Conservation (phyloP, 306 rosid genomes). For the Cicer pinnatifidum region DNA sequence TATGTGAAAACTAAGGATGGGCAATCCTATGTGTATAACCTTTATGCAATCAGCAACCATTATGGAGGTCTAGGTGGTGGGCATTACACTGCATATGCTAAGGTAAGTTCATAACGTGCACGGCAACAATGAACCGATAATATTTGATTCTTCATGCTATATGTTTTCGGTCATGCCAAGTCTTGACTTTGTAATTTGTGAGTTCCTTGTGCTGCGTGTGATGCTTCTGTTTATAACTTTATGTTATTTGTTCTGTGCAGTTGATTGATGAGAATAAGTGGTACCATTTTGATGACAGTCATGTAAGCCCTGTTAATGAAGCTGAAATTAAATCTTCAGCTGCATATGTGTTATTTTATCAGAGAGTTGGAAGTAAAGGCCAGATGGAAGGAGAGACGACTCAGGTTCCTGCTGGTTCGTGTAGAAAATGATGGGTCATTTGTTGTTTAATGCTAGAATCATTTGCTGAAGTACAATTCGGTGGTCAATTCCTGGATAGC, state of each 20-base stretch:
- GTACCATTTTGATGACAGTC: slow-evolving; percentile 97
- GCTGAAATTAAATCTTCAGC: slow-evolving; percentile 81
- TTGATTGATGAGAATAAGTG: slow-evolving; percentile 86
- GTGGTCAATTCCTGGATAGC: slow-evolving; percentile 43
- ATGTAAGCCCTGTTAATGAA: slow-evolving; percentile 72
- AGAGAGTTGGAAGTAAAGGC: slow-evolving; percentile 60
- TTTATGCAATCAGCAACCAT: slow-evolving; percentile 96
- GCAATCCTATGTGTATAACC: slow-evolving; percentile 65
- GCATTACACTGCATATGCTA: slow-evolving; percentile 93
- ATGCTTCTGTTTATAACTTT: slow-evolving; percentile 33
- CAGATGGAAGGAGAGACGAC: slow-evolving; percentile 56
- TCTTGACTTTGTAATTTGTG: slow-evolving; percentile 25
- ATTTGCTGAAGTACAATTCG: slow-evolving; percentile 37
- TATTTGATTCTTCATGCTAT: slow-evolving; percentile 12
- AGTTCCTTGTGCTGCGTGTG: slow-evolving; percentile 14
- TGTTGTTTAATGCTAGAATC: slow-evolving; percentile 39
- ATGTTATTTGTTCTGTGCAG: slow-evolving; percentile 54
- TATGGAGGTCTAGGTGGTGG: slow-evolving; percentile 99
- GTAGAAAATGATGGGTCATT: slow-evolving; percentile 35
- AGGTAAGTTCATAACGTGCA: slow-evolving; percentile 55
- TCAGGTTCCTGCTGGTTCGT: slow-evolving; percentile 48
- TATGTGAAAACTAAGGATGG: slow-evolving; percentile 86
- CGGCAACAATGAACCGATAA: neutral
- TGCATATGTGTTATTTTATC: slow-evolving; percentile 90
- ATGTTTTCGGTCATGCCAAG: slow-evolving; percentile 22